Evolutionary conservation across 345 rosid genomes (phyloP), one percentile per base, ranked within the genome.

Genomic region (Eucalyptus sp.): DNA sequence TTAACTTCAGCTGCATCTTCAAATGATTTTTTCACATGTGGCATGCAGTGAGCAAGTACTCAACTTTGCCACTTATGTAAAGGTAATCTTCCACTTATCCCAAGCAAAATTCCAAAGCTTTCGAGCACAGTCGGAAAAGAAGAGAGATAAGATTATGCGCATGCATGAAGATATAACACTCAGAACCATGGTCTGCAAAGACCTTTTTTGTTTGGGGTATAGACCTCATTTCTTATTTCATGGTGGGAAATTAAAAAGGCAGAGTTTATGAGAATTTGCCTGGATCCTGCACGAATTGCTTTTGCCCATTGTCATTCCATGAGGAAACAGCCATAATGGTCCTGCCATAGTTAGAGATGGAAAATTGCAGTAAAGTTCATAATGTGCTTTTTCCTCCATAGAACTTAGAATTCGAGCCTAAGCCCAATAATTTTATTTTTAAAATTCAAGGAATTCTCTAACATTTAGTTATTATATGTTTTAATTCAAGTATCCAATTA

Each of bases 271-370:
- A 87, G 80, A 87, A 92, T 97, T 95, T 93, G 97, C 98, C 92
- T 79, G 99, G 97, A 91, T 98, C 99, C 88, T 97, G 95, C 90
- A 98, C 99, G 90, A 97, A 98, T 91, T 97, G 99, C 94, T 93
- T 97, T 93, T 94, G 99, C 50, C 99, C 99, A 92, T 98, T 98
- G 95, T 98, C 99, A 97, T 98, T 98, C 99, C 99, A 98, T 44
- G 99, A 98, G 90, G 99, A 98, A 92, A 95, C 98, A 88, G 99
- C 99, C 99, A 98, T 95, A 87, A 98, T 96, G 93, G 99, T 95
- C 94, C 99, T 98, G 93, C 51, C 80, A 90, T 24, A 56, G 51
- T 89, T 90, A 49, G 85, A 80, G 92, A 86, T 85, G 87, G 66
- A 88, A 87, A 81, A 64, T 86, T 50, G 16, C n/a, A 87, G 58